Conservation (phyloP, 2,329 filamentous ascomycete species). For the Penicillium palitans region DNA sequence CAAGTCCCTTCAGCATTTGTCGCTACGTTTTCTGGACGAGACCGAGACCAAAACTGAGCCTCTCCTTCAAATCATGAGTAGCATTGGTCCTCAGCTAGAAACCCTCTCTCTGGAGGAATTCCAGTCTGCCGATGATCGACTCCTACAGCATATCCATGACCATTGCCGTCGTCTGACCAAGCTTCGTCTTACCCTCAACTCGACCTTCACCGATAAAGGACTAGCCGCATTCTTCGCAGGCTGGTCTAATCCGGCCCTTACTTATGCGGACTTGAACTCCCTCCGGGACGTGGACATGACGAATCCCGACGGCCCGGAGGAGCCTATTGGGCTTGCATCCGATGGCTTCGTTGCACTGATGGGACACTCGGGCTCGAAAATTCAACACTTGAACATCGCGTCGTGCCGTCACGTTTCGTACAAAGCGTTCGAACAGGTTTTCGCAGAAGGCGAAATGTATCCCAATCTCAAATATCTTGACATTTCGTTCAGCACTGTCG, state of each 20-base stretch:
- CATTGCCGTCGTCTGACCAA: conserved; percentile 70
- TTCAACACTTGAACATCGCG: conserved; percentile 73
- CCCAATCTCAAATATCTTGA: conserved; percentile 70
- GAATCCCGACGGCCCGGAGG: conserved; percentile 63
- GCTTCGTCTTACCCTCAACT: conserved; percentile 77
- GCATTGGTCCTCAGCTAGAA: conserved; percentile 65
- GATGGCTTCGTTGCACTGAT: conserved; percentile 78
- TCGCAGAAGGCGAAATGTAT: conserved; percentile 63
- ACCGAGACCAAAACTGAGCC: conserved; percentile 56
- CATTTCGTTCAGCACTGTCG: conserved; percentile 62
- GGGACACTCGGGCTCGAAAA: conserved; percentile 69
- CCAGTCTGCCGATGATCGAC: conserved; percentile 63
- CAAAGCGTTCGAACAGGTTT: conserved; percentile 72
- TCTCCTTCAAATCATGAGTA: conserved; percentile 62
- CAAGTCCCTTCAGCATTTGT: conserved; percentile 68
- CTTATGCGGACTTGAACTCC: conserved; percentile 71
- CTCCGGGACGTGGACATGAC: conserved; percentile 74
- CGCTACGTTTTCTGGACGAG: conserved; percentile 64
- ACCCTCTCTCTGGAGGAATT: conserved; percentile 78
- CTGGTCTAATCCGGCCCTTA: conserved; percentile 73
- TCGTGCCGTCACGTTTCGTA: conserved; percentile 79
- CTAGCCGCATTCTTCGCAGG: conserved; percentile 70
- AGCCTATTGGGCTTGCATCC: conserved; percentile 70
- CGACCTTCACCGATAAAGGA: conserved; percentile 70
- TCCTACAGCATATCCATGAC: conserved; percentile 70